phyloP scores from a whole-genome alignment of 768 basidiomycete species.

The Macrolepiota dolichaula region DNA sequence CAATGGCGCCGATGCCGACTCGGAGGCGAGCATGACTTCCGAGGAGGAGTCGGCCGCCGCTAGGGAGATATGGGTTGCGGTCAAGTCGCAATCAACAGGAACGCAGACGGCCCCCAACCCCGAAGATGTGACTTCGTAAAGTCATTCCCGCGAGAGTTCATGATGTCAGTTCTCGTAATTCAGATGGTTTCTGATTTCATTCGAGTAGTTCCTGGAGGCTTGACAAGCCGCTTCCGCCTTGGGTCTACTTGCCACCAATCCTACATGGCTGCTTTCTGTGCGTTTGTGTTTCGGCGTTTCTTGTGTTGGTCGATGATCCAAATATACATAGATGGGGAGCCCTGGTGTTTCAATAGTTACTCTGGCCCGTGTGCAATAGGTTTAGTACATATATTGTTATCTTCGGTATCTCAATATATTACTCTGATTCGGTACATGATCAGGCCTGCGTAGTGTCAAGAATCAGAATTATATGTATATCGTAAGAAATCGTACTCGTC shows the following conservation, averaged over 20 bases:
- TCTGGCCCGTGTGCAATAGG: background rate
- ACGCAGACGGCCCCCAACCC: slow-evolving; percentile 5
- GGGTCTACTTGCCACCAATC: background rate
- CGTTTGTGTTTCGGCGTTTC: slow-evolving; percentile 9
- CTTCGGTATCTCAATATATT: slow-evolving; percentile 7
- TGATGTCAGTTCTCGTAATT: background rate
- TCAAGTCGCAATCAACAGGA: slow-evolving; percentile 46
- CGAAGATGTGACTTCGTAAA: slow-evolving; percentile 5
- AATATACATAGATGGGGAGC: slow-evolving; percentile 10
- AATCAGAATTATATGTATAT: background rate
- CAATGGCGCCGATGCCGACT: slow-evolving; percentile 67
- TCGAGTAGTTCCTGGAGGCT: background rate
- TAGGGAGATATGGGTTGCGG: slow-evolving; percentile 77
- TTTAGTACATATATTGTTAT: slow-evolving; percentile 2
- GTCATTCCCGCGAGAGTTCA: background rate
- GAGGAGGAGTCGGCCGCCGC: slow-evolving; percentile 56
- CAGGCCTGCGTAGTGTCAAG: background rate
- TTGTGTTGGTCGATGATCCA: slow-evolving; percentile 12
- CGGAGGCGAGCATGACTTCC: slow-evolving; percentile 73
- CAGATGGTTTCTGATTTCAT: background rate
- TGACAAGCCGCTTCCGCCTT: background rate
- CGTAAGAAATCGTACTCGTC: slow-evolving; percentile 2
- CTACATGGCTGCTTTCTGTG: background rate
- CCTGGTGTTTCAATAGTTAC: background rate
- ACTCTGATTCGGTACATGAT: background rate